These are phyloP conservation scores for Phalaenopsis hybrid DNA, from an alignment of 116 monocot species.

Conservation along the genomic window DNA sequence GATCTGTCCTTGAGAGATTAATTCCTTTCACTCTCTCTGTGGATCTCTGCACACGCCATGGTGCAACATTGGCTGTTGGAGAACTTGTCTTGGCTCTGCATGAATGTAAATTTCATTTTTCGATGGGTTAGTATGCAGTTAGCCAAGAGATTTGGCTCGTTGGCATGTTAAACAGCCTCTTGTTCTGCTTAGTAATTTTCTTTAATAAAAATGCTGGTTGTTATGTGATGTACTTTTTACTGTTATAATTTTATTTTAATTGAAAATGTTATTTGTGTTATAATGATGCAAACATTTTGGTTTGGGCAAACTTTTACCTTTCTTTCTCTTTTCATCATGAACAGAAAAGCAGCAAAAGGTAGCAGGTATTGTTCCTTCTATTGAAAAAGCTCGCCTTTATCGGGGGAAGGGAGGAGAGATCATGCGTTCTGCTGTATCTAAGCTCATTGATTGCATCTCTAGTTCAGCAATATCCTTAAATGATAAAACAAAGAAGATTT, in stretches of 20 bases:
- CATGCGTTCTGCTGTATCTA: constrained; percentile 90
- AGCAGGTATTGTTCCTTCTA: constrained; percentile 78
- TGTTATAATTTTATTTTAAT: background rate
- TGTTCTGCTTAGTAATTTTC: background rate
- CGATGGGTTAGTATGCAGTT: constrained; percentile 43
- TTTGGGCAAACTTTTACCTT: background rate
- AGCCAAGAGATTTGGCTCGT: background rate
- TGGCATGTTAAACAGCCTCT: background rate
- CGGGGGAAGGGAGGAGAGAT: constrained; percentile 98
- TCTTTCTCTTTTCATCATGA: background rate
- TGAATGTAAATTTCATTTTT: constrained; percentile 47
- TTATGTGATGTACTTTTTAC: background rate
- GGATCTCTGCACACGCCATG: constrained; percentile 90
- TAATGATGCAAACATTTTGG: background rate
- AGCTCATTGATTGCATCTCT: constrained; percentile 79
- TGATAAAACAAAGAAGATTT: constrained; percentile 52
- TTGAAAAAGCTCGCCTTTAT: constrained; percentile 96
- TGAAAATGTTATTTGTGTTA: background rate
- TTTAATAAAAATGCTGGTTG: background rate
- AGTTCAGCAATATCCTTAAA: constrained; percentile 39
- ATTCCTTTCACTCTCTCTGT: constrained; percentile 68
- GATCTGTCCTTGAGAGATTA: constrained; percentile 55
- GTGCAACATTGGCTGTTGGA: constrained; percentile 85
- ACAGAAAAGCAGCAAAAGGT: constrained; percentile 73
- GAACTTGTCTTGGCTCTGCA: constrained; percentile 70